These are phyloP conservation scores for Mycena vitilis DNA, from an alignment of 768 basidiomycete genomes.

Conservation along the genomic window DNA sequence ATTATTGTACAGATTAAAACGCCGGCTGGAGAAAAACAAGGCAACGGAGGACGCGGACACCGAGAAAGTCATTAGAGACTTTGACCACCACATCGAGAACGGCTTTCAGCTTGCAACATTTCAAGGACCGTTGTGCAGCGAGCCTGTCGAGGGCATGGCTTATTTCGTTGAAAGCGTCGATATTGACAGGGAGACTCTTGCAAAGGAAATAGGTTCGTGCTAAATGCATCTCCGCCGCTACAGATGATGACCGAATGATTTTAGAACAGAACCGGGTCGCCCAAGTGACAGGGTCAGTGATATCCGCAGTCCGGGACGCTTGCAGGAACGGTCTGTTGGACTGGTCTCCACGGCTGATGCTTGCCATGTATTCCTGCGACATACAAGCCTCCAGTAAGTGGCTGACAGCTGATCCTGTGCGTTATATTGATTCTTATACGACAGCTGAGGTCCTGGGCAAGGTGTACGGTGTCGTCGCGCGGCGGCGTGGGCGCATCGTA, in stretches of 20 bases:
- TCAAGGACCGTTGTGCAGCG: constrained; percentile 94
- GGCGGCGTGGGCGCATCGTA: constrained; percentile 90
- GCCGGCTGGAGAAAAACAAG: constrained; percentile 57
- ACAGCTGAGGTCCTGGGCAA: constrained; percentile 96
- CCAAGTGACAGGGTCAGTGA: constrained; percentile 91
- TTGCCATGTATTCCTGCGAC: constrained; percentile 99
- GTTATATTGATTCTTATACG: constrained; percentile 30
- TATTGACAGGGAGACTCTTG: constrained; percentile 68
- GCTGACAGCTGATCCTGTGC: constrained; percentile 8
- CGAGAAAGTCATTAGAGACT: constrained; percentile 59
- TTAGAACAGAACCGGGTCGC: constrained; percentile 83
- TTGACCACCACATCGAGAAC: constrained; percentile 87
- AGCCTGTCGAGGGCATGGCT: constrained; percentile 93
- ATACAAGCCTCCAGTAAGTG: constrained; percentile 95
- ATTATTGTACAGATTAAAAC: constrained; percentile 57
- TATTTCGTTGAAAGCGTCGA: constrained; percentile 87
- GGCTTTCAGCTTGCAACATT: constrained; percentile 96
- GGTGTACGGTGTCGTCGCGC: constrained; percentile 95
- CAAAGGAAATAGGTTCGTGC: constrained; percentile 71
- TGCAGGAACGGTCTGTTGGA: constrained; percentile 92
- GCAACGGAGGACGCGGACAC: constrained; percentile 46
- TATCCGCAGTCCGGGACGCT: constrained; percentile 89
- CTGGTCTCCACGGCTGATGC: constrained; percentile 96
- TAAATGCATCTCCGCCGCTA: constrained; percentile 16
- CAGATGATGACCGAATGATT: constrained; percentile 33